phyloP scores from a whole-genome alignment of 306 rosid species.

The Castanospermum australe region DNA sequence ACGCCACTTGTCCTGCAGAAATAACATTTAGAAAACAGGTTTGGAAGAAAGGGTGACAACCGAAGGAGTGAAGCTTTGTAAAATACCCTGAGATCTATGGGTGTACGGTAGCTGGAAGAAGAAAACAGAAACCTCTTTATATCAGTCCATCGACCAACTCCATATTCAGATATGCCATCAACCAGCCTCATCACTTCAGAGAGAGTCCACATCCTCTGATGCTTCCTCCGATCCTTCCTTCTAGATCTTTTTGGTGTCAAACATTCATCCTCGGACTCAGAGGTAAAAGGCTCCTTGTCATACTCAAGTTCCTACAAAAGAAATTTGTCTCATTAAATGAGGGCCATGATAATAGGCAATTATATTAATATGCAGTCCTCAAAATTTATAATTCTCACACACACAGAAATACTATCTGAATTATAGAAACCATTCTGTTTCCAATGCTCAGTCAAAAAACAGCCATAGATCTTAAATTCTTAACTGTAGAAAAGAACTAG shows the following conservation, averaged over 20 bases:
- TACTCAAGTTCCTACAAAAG: conserved; percentile 43
- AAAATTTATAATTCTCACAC: not conserved
- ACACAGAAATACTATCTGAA: not conserved
- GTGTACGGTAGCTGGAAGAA: conserved; percentile 76
- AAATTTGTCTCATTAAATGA: conserved; percentile 9
- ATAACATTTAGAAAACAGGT: conserved; percentile 13
- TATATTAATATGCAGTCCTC: not conserved
- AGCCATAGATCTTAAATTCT: not conserved
- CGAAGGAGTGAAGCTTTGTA: conserved; percentile 20
- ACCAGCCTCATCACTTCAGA: conserved; percentile 75
- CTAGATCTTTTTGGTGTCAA: conserved; percentile 43
- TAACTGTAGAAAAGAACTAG: not conserved
- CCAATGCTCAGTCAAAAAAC: not conserved
- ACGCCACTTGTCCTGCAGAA: conserved; percentile 95
- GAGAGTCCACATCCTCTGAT: conserved; percentile 90
- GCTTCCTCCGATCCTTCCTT: conserved; percentile 77
- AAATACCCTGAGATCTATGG: conserved; percentile 90
- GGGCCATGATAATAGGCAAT: not conserved
- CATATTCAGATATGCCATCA: conserved; percentile 90
- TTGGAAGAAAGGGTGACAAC: conserved; percentile 11
- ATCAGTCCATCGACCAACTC: conserved; percentile 95
- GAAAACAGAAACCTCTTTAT: conserved; percentile 74
- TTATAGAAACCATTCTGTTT: conserved; percentile 1
- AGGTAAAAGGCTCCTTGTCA: conserved; percentile 44
- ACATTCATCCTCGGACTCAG: conserved; percentile 57